Evolutionary conservation across 2,329 filamentous ascomycete species (phyloP), one percentile per base, ranked within the genome.

Genomic region (Penicillium sp.): DNA sequence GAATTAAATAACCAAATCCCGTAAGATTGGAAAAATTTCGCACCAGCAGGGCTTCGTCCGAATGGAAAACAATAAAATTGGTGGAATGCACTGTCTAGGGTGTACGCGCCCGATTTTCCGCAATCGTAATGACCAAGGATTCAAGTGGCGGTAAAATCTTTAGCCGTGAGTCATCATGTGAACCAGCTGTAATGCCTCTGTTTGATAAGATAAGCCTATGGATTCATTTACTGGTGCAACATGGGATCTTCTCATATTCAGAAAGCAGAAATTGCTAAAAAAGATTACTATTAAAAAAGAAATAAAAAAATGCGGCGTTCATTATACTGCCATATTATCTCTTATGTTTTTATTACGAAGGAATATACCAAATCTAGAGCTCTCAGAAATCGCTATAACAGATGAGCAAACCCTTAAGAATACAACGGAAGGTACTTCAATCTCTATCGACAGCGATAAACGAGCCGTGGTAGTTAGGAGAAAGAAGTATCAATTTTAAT

Each of bases 271-370:
- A 22, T 22, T 22, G 19, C 19, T 22, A 22, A 22, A 22, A 22
- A 22, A 19, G 19, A 19, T 19, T 19, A 19, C 19, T 19, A 19
- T 19, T 19, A 19, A 19, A 19, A 19, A 19, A 19, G 19, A 19
- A 19, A 19, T 19, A 19, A 19, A 19, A 19, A 19, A 19, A 19
- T 58, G 54, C 13, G 62, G 76, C 1, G 73, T 82, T 1, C 61
- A 78, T 62, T 79, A 76, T 55, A 78, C 82, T 0, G 80, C 82
- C 56, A 80, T 79, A 0, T 67, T 73, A 51, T 79, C 76, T 0
- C 83, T 81, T 58, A 75, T 78, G 0, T 82, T 82, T 66, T 82
- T 82, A 59, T 82, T 79, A 57, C 71, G 71, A 6, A 74, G 79
- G 1, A 83, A 83, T 65, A 76, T 79, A 70, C 78, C 80, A 0